Evolutionary conservation across 176 grass and related monocot genomes (phyloP).

Genomic region (Oryza meyeriana): DNA sequence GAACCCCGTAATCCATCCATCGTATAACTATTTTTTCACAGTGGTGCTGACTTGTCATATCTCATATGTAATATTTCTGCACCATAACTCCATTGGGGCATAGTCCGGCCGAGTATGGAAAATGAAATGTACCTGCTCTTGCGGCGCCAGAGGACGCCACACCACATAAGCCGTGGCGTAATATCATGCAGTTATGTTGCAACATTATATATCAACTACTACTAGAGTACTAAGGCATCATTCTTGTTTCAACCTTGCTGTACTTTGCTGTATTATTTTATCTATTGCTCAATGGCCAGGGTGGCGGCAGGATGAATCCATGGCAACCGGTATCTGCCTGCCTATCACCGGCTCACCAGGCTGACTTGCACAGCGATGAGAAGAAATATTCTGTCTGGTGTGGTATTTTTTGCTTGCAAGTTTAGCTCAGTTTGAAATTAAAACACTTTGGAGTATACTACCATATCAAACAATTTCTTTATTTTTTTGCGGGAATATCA

Average conservation of each 20-base stretch:
- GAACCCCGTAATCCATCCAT: neutral
- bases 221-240: neutral
- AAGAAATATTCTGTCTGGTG: too few relatives aligned
- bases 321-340: neutral
- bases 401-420: neutral
- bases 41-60: neutral
- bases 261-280: neutral
- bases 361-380: too few relatives aligned
- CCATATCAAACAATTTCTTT: neutral
- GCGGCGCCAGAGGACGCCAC: neutral
- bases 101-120: neutral
- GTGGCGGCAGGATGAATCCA: too few relatives aligned
- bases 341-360: neutral
- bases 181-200: neutral
- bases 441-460: neutral
- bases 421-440: neutral
- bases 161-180: neutral
- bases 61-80: neutral
- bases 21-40: neutral
- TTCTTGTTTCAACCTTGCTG: neutral
- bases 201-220: neutral
- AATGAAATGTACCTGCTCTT: neutral
- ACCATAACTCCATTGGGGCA: neutral
- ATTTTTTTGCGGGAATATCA: too few relatives aligned
- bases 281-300: neutral